A percentile compares a stretch with the other conserved stretches of the same genome.
These are phyloP conservation scores for Scenedesmus sp. DNA, from an alignment of 163 green algal genomes.

Conservation along the genomic window DNA sequence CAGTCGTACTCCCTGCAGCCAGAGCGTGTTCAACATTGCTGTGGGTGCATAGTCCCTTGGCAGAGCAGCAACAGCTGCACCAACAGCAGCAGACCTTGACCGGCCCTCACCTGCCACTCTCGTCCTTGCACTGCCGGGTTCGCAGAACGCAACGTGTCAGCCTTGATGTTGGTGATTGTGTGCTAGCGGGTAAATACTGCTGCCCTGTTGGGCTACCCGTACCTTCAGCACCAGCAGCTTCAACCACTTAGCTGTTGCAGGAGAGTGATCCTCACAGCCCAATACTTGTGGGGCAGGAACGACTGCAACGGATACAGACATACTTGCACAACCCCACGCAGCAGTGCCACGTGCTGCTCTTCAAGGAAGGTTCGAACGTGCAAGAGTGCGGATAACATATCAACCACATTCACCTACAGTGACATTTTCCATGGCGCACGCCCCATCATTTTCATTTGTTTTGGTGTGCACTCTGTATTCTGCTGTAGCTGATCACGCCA, in stretches of 20 bases:
- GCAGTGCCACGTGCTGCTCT: background rate
- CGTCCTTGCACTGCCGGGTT: constrained; percentile 35
- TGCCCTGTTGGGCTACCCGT: background rate
- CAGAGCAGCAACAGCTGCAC: background rate
- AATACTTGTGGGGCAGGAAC: background rate
- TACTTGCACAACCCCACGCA: background rate
- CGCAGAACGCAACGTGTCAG: background rate
- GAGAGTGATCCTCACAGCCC: background rate
- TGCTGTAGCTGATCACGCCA: background rate
- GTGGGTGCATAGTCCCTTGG: background rate
- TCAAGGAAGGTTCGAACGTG: background rate
- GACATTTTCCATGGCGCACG: too few species aligned
- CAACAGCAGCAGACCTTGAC: background rate
- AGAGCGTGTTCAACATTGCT: background rate
- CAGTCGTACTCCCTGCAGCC: constrained; percentile 33
- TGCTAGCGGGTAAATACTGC: background rate
- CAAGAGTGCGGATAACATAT: background rate
- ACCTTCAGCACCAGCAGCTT: constrained; percentile 36
- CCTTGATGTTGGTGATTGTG: background rate
- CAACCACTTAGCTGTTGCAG: constrained; percentile 31
- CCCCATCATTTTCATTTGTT: too few species aligned
- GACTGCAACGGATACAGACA: background rate
- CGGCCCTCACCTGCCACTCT: constrained; percentile 28
- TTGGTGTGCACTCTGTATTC: background rate
- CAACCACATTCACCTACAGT: background rate